These are phyloP conservation scores for Stagonosporopsis chrysanthemi DNA, from an alignment of 2,329 filamentous ascomycete species.

Conservation along the genomic window DNA sequence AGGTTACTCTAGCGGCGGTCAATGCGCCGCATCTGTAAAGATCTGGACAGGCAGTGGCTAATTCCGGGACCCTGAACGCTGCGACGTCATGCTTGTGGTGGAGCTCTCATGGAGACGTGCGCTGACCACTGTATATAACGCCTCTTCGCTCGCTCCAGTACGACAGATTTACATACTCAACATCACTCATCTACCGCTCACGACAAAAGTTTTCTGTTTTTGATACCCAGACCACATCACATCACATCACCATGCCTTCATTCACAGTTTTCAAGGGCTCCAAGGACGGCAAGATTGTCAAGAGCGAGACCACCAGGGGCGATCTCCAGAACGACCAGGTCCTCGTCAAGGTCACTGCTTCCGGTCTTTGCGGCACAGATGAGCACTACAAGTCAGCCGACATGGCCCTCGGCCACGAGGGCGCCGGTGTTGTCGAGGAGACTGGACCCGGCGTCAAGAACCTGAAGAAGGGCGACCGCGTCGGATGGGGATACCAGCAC, in stretches of 20 bases:
- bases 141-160: neutral
- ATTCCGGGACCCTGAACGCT: conserved; percentile 21
- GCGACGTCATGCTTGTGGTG: conserved; percentile 30
- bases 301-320: conserved; percentile 57
- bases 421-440: conserved; percentile 60
- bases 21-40: conserved; percentile 19
- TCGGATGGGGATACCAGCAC: conserved; percentile 60
- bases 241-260: conserved; percentile 42
- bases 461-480: conserved; percentile 61
- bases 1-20: conserved; percentile 23
- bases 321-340: conserved; percentile 62
- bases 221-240: conserved; percentile 4
- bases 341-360: conserved; percentile 69
- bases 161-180: neutral
- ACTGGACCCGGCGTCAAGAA: conserved; percentile 55
- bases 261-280: conserved; percentile 72
- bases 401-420: conserved; percentile 63
- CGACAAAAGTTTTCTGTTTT: conserved; percentile 4
- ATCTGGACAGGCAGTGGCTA: conserved; percentile 20
- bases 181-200: conserved; percentile 5
- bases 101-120: conserved; percentile 9
- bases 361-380: conserved; percentile 71
- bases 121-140: conserved; percentile 22
- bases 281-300: conserved; percentile 63
- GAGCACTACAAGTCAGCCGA: conserved; percentile 54